phyloP scores from a whole-genome alignment of 148 eudicot genomes.

The Rhododendron kiyosumense region DNA sequence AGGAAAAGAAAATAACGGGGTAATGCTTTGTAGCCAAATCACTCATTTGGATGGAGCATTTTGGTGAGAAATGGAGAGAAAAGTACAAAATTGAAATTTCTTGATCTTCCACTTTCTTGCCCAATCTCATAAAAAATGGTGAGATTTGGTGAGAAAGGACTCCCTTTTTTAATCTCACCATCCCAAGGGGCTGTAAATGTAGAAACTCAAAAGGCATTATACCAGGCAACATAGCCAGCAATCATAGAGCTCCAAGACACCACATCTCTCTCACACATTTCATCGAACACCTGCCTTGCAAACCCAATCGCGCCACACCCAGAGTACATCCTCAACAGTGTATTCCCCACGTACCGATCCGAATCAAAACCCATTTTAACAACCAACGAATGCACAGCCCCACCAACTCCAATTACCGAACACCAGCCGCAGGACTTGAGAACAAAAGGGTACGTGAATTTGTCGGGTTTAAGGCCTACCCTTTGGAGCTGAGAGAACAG shows the following conservation, averaged over 20 bases:
- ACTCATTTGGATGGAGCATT: too few species aligned
- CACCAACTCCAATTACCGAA: constrained; percentile 27
- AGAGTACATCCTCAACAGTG: constrained; percentile 38
- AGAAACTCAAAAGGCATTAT: not conserved
- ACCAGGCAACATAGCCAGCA: constrained; percentile 45
- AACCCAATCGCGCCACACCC: constrained; percentile 17
- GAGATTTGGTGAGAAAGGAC: too few species aligned
- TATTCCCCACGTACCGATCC: constrained; percentile 36
- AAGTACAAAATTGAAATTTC: too few species aligned
- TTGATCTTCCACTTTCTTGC: too few species aligned
- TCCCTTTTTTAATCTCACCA: too few species aligned
- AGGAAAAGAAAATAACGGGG: too few species aligned
- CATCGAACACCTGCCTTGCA: constrained; percentile 44
- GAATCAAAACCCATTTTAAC: constrained; percentile 36
- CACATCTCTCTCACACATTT: constrained; percentile 39
- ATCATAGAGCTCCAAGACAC: constrained; percentile 64
- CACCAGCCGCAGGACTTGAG: constrained; percentile 46
- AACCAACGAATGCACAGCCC: constrained; percentile 35
- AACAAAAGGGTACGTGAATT: constrained; percentile 50
- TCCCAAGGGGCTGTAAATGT: not conserved
- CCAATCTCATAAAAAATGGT: too few species aligned
- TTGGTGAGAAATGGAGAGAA: too few species aligned
- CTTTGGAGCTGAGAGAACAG: constrained; percentile 25
- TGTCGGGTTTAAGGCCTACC: constrained; percentile 27
- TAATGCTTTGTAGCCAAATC: too few species aligned